Evolutionary conservation across 805 yeast genomes (phyloP).

Genomic region (Candida pini): DNA sequence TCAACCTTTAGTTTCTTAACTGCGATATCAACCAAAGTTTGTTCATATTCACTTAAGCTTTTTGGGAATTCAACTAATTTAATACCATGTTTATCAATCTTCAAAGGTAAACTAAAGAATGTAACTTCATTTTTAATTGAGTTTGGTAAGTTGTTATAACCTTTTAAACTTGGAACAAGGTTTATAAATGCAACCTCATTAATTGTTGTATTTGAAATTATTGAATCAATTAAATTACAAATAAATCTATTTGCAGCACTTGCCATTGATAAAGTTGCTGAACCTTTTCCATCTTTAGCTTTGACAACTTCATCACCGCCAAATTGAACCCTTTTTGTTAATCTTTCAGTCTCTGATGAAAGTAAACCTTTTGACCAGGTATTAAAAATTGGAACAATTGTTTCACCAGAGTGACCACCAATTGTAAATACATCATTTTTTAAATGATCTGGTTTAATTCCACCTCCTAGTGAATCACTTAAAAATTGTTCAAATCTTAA

Average conservation of each 20-base stretch:
- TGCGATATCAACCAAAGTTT: slow-evolving; percentile 10
- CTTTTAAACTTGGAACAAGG: slow-evolving; percentile 45
- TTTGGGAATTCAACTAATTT: slow-evolving; percentile 21
- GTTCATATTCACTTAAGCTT: slow-evolving; percentile 9
- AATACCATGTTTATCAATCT: slow-evolving; percentile 32
- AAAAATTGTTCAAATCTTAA: slow-evolving; percentile 31
- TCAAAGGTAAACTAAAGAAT: slow-evolving; percentile 45
- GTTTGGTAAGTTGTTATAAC: slow-evolving; percentile 22
- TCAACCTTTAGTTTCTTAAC: slow-evolving; percentile 14
- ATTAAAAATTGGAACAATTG: slow-evolving; percentile 66
- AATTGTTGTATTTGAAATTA: slow-evolving; percentile 6
- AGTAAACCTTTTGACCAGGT: slow-evolving; percentile 4
- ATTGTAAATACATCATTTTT: slow-evolving; percentile 45
- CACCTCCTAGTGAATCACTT: slow-evolving; percentile 2
- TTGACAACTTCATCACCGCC: slow-evolving; percentile 91
- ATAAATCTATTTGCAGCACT: slow-evolving; percentile 85
- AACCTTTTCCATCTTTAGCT: slow-evolving; percentile 92
- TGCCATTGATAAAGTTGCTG: slow-evolving; percentile 96
- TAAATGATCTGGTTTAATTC: slow-evolving; percentile 13
- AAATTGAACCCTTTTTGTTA: slow-evolving; percentile 82
- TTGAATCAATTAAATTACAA: slow-evolving; percentile 33
- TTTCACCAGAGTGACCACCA: slow-evolving; percentile 94
- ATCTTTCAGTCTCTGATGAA: slow-evolving; percentile 33
- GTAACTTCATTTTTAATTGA: slow-evolving; percentile 25
- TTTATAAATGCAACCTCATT: slow-evolving; percentile 48